A percentile compares a stretch with the other conserved stretches of the same genome.
These are phyloP conservation scores for Xerocomus potaroensis DNA, from an alignment of 768 basidiomycete species.

Conservation along the genomic window DNA sequence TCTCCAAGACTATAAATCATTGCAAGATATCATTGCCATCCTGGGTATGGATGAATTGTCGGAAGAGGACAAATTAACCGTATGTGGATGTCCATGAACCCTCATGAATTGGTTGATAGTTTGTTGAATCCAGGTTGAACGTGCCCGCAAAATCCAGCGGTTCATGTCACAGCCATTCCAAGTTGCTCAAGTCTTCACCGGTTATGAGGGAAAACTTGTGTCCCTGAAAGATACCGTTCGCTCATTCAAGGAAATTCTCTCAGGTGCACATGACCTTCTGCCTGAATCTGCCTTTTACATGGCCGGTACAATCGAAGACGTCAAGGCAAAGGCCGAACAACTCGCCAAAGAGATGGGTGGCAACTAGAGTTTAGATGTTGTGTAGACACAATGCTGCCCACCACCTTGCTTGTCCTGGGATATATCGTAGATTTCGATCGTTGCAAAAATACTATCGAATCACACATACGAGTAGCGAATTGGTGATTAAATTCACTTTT, in stretches of 20 bases:
- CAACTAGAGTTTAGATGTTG: slow-evolving; percentile 26
- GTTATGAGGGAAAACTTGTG: slow-evolving; percentile 97
- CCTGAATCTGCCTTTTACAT: slow-evolving; percentile 99
- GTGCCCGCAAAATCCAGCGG: slow-evolving; percentile 97
- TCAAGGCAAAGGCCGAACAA: slow-evolving; percentile 95
- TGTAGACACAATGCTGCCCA: slow-evolving; percentile 11
- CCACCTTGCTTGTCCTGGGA: background rate
- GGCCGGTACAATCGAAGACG: slow-evolving; percentile 96
- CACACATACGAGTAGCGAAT: no score
- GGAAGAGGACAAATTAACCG: slow-evolving; percentile 97
- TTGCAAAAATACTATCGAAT: slow-evolving; percentile 6
- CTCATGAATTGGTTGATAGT: slow-evolving; percentile 1
- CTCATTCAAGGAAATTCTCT: slow-evolving; percentile 97
- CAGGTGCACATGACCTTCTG: slow-evolving; percentile 80
- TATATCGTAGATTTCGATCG: slow-evolving; percentile 12
- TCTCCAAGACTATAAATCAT: slow-evolving; percentile 93
- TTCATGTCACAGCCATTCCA: slow-evolving; percentile 99
- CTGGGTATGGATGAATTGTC: slow-evolving; percentile 99
- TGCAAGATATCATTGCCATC: slow-evolving; percentile 99
- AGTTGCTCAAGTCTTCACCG: slow-evolving; percentile 99
- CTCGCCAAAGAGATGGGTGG: slow-evolving; percentile 89
- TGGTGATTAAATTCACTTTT: no score
- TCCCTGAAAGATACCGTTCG: slow-evolving; percentile 93
- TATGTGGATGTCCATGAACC: background rate
- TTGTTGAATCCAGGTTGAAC: slow-evolving; percentile 69